phyloP scores from a whole-genome alignment of 257 asterid genomes.

The Scutellaria minor region DNA sequence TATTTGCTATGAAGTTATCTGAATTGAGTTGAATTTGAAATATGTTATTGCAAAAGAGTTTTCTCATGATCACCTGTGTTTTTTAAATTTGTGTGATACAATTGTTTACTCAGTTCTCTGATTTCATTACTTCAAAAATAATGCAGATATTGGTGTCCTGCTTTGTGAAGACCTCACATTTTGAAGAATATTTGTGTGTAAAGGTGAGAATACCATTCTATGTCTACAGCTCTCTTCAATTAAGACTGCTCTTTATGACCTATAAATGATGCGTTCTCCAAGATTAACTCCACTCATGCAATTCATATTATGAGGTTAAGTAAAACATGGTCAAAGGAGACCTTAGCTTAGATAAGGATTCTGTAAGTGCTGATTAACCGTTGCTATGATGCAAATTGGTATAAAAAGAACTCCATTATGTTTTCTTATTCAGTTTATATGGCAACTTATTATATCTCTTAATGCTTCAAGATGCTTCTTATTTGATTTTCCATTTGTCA shows the following conservation, averaged over 20 bases:
- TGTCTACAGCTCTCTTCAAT: conserved; percentile 6
- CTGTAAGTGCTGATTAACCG: background rate
- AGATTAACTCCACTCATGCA: conserved; percentile 12
- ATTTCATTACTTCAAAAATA: conserved; percentile 24
- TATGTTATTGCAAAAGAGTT: conserved; percentile 24
- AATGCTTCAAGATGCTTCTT: conserved; percentile 5
- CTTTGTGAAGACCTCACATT: conserved; percentile 98
- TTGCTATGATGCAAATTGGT: background rate
- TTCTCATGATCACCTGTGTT: conserved; percentile 13
- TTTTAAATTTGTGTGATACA: conserved; percentile 12
- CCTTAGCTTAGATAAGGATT: background rate
- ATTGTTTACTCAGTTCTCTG: conserved; percentile 9
- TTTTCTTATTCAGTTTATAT: background rate
- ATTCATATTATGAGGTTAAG: conserved; percentile 1
- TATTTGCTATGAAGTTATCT: background rate
- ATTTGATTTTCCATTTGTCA: conserved; percentile 22
- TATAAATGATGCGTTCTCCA: conserved; percentile 23
- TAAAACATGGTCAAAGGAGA: background rate
- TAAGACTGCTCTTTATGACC: background rate
- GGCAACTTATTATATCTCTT: background rate
- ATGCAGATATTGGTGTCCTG: conserved; percentile 89
- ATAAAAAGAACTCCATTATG: background rate
- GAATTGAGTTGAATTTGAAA: conserved; percentile 16
- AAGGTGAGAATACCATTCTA: conserved; percentile 65
- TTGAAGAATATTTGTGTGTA: conserved; percentile 93